Percentiles rank a stretch among this genome's conserved stretches.
These are phyloP conservation scores for Dendrocalamus sinicus DNA, from an alignment of 176 grass and related monocot species.

Conservation along the genomic window DNA sequence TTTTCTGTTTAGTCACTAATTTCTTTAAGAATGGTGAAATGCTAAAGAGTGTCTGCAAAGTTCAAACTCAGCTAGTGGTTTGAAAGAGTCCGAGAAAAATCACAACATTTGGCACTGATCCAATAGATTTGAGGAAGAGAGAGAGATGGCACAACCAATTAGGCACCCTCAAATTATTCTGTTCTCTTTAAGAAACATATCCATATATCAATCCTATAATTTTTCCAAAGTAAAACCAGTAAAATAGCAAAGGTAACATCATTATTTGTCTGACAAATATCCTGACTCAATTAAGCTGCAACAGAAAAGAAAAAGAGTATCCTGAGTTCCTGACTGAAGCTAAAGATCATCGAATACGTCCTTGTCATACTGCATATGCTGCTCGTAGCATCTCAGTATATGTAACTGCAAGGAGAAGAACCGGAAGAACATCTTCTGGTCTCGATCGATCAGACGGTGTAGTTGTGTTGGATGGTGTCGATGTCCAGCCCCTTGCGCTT, in stretches of 20 bases:
- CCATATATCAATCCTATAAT: constrained; percentile 16
- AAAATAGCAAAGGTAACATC: not conserved
- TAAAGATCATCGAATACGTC: not conserved
- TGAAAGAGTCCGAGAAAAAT: not conserved
- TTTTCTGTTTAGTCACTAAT: too few species aligned
- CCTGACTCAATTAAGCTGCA: constrained; percentile 1
- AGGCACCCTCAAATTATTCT: constrained; percentile 32
- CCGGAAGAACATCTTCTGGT: not conserved
- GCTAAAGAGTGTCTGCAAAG: too few species aligned
- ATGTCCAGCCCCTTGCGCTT: constrained; percentile 64
- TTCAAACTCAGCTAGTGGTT: too few species aligned
- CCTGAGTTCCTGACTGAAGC: constrained; percentile 17
- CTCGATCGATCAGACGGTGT: constrained; percentile 50
- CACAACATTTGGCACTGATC: not conserved
- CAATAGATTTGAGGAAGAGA: not conserved
- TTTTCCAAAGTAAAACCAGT: not conserved
- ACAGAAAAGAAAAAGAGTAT: not conserved
- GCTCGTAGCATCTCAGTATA: constrained; percentile 5
- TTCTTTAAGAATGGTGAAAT: too few species aligned
- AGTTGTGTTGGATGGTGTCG: constrained; percentile 55
- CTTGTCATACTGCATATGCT: not conserved
- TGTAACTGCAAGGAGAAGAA: not conserved
- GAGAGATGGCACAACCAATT: not conserved
- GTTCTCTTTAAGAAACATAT: not conserved
- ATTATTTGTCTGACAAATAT: constrained; percentile 25